Percentiles rank a stretch among this genome's conserved stretches.
phyloP scores from a whole-genome alignment of 225 moss, liverwort and hornwort genomes.

The Sphagnum tenellum region DNA sequence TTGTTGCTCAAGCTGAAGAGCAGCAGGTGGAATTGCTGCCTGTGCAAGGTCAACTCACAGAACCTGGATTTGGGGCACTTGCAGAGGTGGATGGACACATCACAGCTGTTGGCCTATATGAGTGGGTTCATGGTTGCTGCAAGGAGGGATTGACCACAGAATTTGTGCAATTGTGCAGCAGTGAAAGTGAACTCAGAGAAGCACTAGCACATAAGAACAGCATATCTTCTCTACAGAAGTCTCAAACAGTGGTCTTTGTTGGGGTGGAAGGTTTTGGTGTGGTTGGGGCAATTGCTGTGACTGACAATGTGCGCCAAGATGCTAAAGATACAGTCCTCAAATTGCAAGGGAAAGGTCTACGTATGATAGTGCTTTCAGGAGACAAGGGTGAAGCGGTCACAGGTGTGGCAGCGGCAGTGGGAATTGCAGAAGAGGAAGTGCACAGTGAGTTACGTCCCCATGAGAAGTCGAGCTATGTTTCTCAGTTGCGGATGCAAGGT shows the following conservation, averaged over 20 bases:
- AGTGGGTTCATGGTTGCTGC: constrained; percentile 84
- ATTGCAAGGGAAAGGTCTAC: constrained; percentile 45
- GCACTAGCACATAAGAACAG: constrained; percentile 18
- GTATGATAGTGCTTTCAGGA: constrained; percentile 61
- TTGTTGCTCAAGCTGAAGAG: constrained; percentile 44
- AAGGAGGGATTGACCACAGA: constrained; percentile 13
- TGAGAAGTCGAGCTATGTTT: constrained; percentile 55
- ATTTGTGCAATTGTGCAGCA: constrained; percentile 8
- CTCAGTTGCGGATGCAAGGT: constrained; percentile 52
- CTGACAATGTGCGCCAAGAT: constrained; percentile 67
- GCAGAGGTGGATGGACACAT: constrained; percentile 70
- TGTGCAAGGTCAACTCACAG: constrained; percentile 76
- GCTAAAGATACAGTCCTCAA: constrained; percentile 53
- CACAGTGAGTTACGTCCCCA: constrained; percentile 70
- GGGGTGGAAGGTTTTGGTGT: constrained; percentile 86
- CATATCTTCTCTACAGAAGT: constrained; percentile 36
- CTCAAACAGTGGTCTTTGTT: constrained; percentile 76
- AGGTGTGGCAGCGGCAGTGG: constrained; percentile 58
- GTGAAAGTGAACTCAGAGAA: constrained; percentile 23
- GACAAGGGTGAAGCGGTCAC: constrained; percentile 66
- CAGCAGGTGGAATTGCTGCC: constrained; percentile 21
- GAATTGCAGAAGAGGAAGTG: constrained; percentile 57
- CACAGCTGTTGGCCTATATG: constrained; percentile 69
- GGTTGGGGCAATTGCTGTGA: constrained; percentile 72
- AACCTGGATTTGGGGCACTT: constrained; percentile 86